phyloP scores from a whole-genome alignment of 2,329 filamentous ascomycete genomes.

The Fusarium sp. region DNA sequence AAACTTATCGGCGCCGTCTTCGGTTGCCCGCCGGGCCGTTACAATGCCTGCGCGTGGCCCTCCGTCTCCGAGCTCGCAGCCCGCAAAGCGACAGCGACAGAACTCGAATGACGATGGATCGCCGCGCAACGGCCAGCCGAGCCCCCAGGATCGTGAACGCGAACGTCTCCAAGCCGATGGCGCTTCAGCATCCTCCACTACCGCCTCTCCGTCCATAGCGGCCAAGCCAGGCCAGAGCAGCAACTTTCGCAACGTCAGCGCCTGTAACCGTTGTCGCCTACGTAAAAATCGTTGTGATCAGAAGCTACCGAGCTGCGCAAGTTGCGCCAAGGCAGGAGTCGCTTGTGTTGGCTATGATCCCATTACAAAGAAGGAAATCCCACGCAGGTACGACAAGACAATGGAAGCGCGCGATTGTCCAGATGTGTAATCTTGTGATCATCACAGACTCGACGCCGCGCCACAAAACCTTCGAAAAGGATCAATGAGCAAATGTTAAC shows the following conservation, averaged over 20 bases:
- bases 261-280: slow-evolving; percentile 91
- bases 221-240: slow-evolving; percentile 68
- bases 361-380: slow-evolving; percentile 95
- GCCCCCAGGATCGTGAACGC: slow-evolving; percentile 41
- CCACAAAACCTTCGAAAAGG: background rate
- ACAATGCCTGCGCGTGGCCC: slow-evolving; percentile 61
- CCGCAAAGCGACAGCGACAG: slow-evolving; percentile 68
- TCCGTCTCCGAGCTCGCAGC: slow-evolving; percentile 62
- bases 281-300: slow-evolving; percentile 97
- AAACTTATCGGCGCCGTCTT: slow-evolving; percentile 36
- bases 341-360: slow-evolving; percentile 96
- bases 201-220: slow-evolving; percentile 41
- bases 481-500: slow-evolving; percentile 35
- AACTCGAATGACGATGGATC: slow-evolving; percentile 63
- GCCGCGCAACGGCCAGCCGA: slow-evolving; percentile 49
- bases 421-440: background rate
- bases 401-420: slow-evolving; percentile 18
- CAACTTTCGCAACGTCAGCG: slow-evolving; percentile 88
- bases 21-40: slow-evolving; percentile 46
- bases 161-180: slow-evolving; percentile 48
- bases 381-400: slow-evolving; percentile 77
- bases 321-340: slow-evolving; percentile 91
- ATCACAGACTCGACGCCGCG: background rate
- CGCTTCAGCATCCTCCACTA: slow-evolving; percentile 46
- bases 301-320: slow-evolving; percentile 87